Conservation (phyloP, 2,329 filamentous ascomycete species). For the Fusarium proliferatum region DNA sequence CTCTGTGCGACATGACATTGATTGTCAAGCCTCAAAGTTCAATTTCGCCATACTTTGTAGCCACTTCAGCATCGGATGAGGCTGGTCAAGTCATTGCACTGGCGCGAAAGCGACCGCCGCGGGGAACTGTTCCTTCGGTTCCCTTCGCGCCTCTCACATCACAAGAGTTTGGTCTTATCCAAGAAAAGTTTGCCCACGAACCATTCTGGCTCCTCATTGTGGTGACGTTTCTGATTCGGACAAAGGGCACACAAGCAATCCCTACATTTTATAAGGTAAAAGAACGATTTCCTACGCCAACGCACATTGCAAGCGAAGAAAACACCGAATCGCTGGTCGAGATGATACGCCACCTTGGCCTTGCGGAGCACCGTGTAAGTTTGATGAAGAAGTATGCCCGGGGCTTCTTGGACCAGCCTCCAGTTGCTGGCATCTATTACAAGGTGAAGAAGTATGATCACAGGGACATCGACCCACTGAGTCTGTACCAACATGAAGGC, state of each 20-base stretch:
- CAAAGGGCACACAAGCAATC: conserved; percentile 77
- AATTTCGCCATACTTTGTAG: conserved; percentile 51
- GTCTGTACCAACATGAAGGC: neutral
- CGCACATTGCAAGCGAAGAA: conserved; percentile 66
- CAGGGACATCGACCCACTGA: conserved; percentile 46
- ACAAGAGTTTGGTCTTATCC: conserved; percentile 79
- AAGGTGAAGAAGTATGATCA: conserved; percentile 61
- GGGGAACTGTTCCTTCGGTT: conserved; percentile 63
- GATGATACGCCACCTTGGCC: conserved; percentile 77
- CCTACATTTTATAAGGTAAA: conserved; percentile 80
- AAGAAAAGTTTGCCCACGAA: conserved; percentile 79
- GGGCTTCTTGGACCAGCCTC: conserved; percentile 73
- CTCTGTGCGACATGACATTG: neutral
- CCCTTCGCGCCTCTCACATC: conserved; percentile 76
- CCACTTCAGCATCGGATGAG: conserved; percentile 16
- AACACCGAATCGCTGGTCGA: conserved; percentile 62
- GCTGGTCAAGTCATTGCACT: conserved; percentile 18
- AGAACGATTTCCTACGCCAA: conserved; percentile 73
- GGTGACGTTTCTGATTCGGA: conserved; percentile 87
- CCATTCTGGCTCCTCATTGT: conserved; percentile 86
- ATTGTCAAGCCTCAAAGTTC: conserved; percentile 23
- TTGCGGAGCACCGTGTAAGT: conserved; percentile 74
- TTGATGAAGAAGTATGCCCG: conserved; percentile 78
- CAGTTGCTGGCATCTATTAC: conserved; percentile 66
- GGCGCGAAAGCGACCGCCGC: conserved; percentile 49